Evolutionary conservation across 2,329 filamentous ascomycete species (phyloP), one percentile per base, ranked within the genome.

Genomic region (Alternaria solani): DNA sequence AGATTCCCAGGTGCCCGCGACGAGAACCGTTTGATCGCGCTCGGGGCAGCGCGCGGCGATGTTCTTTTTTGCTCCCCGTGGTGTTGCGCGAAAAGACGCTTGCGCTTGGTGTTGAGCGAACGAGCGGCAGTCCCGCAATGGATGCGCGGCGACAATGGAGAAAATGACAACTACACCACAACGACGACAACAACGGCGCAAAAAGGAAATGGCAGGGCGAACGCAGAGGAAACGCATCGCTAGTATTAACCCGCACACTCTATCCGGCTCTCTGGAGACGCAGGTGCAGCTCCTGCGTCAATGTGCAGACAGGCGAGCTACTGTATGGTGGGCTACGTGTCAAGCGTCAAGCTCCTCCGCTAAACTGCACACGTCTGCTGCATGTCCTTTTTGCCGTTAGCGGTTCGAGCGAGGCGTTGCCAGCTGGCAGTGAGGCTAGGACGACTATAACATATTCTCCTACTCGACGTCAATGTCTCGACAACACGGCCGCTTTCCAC

Each of bases 251-350:
- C 70, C 71, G 66, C 62, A 61, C 60, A 67, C 66, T 69, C 65
- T 71, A 68, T 70, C 76, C 73, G 67, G 66, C 62, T 57, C 62
- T 64, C 68, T 75, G 74, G 74, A 67, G 68, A 71, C 72, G 73
- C 67, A 70, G 70, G 62, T 75, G 75, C 75, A 78, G 73, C 70
- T 74, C 71, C 75, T 77, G 76, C 75, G 73, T 77, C 75, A 78
- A 77, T 76, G 57, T 78, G 75, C 76, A 78, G 73, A 63, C 63
- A 70, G 64, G 70, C 73, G 74, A 75, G 73, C 70, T 62, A 66
- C 75, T 69, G 68, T 72, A 66, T 75, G 70, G 68, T 72, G 70
- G 70, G 69, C 67, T 71, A 76, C 72, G 73, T 75, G 72, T 74
- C 71, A 74, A 74, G 69, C 73, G 73, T 70, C 65, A 59, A 69